Evolutionary conservation across 805 yeast species (phyloP).

Genomic region (Starmerella scarabaei): DNA sequence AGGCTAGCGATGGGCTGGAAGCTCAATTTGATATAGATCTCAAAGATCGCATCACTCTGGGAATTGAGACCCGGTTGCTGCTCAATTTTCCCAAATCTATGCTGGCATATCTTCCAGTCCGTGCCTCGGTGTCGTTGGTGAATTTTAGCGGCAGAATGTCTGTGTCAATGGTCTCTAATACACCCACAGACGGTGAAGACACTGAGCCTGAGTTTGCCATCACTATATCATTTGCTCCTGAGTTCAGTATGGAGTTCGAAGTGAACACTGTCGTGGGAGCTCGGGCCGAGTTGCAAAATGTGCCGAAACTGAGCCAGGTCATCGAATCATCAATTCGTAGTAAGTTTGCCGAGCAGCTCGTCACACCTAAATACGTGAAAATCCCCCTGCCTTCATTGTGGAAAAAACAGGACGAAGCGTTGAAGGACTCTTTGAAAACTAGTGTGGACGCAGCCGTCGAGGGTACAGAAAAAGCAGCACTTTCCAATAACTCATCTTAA

Average conservation of each 20-base stretch:
- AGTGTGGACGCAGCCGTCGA: slow-evolving; percentile 9
- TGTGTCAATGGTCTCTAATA: slow-evolving; percentile 37
- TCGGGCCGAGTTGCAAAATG: slow-evolving; percentile 77
- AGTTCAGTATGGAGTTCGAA: slow-evolving; percentile 76
- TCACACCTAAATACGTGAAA: slow-evolving; percentile 84
- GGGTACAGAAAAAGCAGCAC: slow-evolving; percentile 4
- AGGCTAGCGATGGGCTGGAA: slow-evolving; percentile 34
- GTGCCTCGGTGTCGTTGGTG: slow-evolving; percentile 72
- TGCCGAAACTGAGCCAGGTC: slow-evolving; percentile 78
- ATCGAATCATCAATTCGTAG: slow-evolving; percentile 69
- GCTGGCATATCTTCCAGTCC: slow-evolving; percentile 78
- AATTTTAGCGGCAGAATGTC: slow-evolving; percentile 83
- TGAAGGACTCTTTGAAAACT: background rate
- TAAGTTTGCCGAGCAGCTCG: slow-evolving; percentile 88
- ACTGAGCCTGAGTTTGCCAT: slow-evolving; percentile 43
- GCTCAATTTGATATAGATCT: slow-evolving; percentile 82
- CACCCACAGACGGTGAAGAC: background rate
- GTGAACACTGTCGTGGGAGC: slow-evolving; percentile 87
- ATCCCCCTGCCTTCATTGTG: slow-evolving; percentile 48
- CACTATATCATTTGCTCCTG: slow-evolving; percentile 84
- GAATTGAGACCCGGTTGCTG: slow-evolving; percentile 61
- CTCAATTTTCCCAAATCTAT: slow-evolving; percentile 69
- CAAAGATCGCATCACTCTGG: slow-evolving; percentile 68
- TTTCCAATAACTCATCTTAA: too few species aligned
- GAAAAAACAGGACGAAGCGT: slow-evolving; percentile 3